Evolutionary conservation across 345 rosid species (phyloP).

Genomic region (Odontarrhena argentea): DNA sequence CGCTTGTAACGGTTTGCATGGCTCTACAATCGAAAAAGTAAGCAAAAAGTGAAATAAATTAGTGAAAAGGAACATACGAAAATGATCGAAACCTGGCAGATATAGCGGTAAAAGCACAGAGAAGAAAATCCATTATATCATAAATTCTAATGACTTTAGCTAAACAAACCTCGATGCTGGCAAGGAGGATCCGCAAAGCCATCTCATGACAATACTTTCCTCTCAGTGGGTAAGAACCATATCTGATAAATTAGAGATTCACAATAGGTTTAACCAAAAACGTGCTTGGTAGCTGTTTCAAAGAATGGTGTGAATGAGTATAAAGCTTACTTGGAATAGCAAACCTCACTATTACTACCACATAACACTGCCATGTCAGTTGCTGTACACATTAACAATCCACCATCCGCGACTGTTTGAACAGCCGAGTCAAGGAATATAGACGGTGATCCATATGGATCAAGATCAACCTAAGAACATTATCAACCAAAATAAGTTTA

Average conservation of each 20-base stretch:
- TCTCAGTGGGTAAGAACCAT: conserved; percentile 88
- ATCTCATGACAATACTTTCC: conserved; percentile 98
- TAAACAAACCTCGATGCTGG: conserved; percentile 80
- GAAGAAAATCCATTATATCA: background rate
- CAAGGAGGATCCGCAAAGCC: conserved; percentile 98
- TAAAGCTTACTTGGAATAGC: conserved; percentile 92
- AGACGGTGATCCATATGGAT: conserved; percentile 99
- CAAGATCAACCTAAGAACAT: conserved; percentile 86
- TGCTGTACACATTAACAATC: conserved; percentile 95
- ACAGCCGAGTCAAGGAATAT: conserved; percentile 92
- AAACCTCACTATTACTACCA: conserved; percentile 96
- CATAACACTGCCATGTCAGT: conserved; percentile 99
- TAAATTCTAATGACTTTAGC: background rate
- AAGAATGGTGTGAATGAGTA: conserved; percentile 16
- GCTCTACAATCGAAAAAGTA: conserved; percentile 52
- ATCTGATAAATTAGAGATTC: conserved; percentile 51
- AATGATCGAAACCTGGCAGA: background rate
- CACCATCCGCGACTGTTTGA: conserved; percentile 91
- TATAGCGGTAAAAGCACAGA: background rate
- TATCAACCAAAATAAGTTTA: conserved; percentile 8
- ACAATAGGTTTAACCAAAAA: conserved; percentile 23
- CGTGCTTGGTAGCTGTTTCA: background rate
- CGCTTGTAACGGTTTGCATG: conserved; percentile 98
- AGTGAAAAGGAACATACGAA: conserved; percentile 1
- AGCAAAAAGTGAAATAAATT: background rate